Percentiles rank a stretch among this genome's conserved stretches.
These are phyloP conservation scores for Jatropha multifida DNA, from an alignment of 441 rosid genomes.

Conservation along the genomic window DNA sequence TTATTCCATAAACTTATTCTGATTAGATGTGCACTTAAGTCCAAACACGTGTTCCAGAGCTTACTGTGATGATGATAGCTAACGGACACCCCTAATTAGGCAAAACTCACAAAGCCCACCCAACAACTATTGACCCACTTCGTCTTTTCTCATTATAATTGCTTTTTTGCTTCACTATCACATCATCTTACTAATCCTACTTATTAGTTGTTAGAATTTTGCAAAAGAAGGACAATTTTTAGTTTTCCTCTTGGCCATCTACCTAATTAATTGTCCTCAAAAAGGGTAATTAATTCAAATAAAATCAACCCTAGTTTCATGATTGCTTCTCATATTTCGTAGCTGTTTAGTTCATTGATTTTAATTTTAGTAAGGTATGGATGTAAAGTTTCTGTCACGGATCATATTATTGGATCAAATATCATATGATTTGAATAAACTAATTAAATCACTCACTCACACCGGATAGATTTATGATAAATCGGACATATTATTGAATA, in stretches of 20 bases:
- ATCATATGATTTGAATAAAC: too few relatives aligned
- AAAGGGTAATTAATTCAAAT: not conserved
- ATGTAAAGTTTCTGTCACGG: too few relatives aligned
- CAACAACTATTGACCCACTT: conserved; percentile 4
- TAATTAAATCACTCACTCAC: too few relatives aligned
- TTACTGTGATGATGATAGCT: conserved; percentile 3
- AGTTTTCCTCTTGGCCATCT: not conserved
- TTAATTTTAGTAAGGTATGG: not conserved
- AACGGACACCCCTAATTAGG: not conserved
- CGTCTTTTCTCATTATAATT: not conserved
- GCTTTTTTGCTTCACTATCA: not conserved
- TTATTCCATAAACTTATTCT: too few relatives aligned
- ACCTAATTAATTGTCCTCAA: not conserved
- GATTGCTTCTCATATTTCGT: not conserved
- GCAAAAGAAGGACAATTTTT: not conserved
- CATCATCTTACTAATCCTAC: not conserved
- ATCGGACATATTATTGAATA: too few relatives aligned
- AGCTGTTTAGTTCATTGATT: too few relatives aligned
- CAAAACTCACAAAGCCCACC: not conserved
- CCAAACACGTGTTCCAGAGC: conserved; percentile 11
- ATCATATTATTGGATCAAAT: too few relatives aligned
- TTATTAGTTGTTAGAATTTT: not conserved
- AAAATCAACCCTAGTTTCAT: not conserved
- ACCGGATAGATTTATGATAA: too few relatives aligned
- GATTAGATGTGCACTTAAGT: conserved; percentile 9